Evolutionary conservation across 2,329 filamentous ascomycete species (phyloP).

Genomic region (Periconia sp.): DNA sequence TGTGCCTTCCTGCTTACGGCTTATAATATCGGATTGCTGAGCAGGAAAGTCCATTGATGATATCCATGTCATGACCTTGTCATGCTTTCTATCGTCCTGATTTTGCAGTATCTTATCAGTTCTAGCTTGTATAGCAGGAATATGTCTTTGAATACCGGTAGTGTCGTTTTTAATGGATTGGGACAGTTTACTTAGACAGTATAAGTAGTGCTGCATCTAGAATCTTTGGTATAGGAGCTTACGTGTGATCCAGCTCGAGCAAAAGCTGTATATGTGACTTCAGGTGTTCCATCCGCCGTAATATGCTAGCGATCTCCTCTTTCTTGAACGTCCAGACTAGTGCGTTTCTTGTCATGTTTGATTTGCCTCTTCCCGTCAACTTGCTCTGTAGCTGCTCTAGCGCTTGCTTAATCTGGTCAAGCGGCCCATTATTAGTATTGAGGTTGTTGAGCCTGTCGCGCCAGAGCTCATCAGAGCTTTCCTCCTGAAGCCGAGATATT

Average conservation of each 20-base stretch:
- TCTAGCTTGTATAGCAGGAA: conserved; percentile 1
- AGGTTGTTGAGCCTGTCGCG: no score
- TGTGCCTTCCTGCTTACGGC: conserved; percentile 37
- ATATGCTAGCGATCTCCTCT: no score
- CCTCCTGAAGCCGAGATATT: no score
- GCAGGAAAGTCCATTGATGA: conserved; percentile 12
- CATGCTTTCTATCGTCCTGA: background rate
- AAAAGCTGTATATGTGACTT: no score
- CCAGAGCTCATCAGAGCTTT: no score
- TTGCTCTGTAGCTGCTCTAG: conserved; percentile 22
- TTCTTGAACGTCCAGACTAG: no score
- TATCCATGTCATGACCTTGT: background rate
- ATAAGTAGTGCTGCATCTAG: conserved; percentile 10
- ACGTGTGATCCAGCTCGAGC: no score
- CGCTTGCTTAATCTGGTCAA: conserved; percentile 31
- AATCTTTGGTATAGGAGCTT: conserved; percentile 7
- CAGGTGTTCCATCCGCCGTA: no score
- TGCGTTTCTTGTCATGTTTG: conserved; percentile 9
- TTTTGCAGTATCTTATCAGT: no score
- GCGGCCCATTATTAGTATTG: conserved; percentile 25
- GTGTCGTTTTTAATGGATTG: conserved; percentile 14
- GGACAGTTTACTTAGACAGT: conserved; percentile 17
- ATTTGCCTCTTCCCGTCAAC: conserved; percentile 16
- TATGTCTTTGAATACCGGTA: background rate
- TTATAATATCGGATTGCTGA: conserved; percentile 13